Evolutionary conservation across 2,329 filamentous ascomycete genomes (phyloP).

Genomic region (Helotiales sp.): DNA sequence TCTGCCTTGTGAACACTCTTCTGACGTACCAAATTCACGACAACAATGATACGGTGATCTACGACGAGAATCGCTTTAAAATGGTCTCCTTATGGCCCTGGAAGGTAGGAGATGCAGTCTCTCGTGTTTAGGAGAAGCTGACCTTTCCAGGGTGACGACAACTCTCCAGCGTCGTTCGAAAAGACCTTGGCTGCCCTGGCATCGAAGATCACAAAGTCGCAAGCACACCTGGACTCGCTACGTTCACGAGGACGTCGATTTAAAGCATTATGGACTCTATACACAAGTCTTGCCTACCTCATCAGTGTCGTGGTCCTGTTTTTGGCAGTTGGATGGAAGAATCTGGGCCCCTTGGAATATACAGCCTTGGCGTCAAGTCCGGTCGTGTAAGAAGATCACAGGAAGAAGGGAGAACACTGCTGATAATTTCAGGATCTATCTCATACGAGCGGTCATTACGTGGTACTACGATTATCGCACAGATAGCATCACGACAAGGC

Average conservation of each 20-base stretch:
- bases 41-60: constrained; percentile 23
- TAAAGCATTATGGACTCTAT: constrained; percentile 86
- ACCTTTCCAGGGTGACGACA: constrained; percentile 64
- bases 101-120: constrained; percentile 54
- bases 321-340: constrained; percentile 80
- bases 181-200: constrained; percentile 83
- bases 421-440: constrained; percentile 66
- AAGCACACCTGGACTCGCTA: constrained; percentile 70
- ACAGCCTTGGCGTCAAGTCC: constrained; percentile 77
- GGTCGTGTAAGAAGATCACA: constrained; percentile 57
- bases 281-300: constrained; percentile 86
- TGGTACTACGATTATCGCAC: constrained; percentile 82
- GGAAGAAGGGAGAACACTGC: neutral
- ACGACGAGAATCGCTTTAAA: constrained; percentile 20
- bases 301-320: constrained; percentile 79
- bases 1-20: constrained; percentile 3
- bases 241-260: constrained; percentile 73
- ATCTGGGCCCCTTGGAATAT: constrained; percentile 77
- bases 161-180: constrained; percentile 89
- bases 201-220: constrained; percentile 75
- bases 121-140: constrained; percentile 17
- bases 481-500: constrained; percentile 62
- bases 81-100: constrained; percentile 91
- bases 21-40: constrained; percentile 7
- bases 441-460: constrained; percentile 64